Evolutionary conservation across 2,329 filamentous ascomycete species (phyloP).

Genomic region (Elsinoe perseae): DNA sequence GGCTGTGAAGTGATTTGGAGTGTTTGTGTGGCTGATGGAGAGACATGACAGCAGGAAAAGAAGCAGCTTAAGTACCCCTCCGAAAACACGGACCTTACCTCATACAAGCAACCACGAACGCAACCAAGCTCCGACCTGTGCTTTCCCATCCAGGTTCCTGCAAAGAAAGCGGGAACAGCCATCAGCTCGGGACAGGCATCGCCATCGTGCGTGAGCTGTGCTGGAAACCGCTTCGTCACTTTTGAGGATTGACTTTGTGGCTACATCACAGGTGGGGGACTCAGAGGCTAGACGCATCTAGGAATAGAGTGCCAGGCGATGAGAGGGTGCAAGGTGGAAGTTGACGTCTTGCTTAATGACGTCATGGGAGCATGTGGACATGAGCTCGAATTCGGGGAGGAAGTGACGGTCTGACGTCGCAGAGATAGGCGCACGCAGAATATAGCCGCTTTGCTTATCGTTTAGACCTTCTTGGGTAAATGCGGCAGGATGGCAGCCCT

Average conservation of each 20-base stretch:
- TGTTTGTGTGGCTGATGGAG: neutral
- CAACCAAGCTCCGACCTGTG: conserved; percentile 10
- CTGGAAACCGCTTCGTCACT: neutral
- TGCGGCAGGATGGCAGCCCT: neutral
- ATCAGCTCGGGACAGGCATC: neutral
- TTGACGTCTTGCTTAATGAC: neutral
- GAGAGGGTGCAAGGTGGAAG: neutral
- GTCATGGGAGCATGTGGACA: neutral
- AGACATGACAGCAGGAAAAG: neutral
- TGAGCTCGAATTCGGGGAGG: neutral
- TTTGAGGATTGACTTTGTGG: neutral
- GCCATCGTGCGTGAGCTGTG: no score
- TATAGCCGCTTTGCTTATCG: neutral
- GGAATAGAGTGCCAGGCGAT: neutral
- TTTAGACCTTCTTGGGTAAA: conserved; percentile 3
- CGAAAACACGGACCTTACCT: neutral
- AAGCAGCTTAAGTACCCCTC: neutral
- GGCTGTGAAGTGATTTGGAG: neutral
- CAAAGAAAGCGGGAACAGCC: neutral
- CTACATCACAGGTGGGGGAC: conserved; percentile 4
- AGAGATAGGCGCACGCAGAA: neutral
- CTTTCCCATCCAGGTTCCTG: neutral
- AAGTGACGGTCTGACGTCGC: neutral
- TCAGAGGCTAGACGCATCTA: neutral
- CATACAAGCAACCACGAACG: conserved; percentile 1